These are phyloP conservation scores for Schizonepeta tenuifolia DNA, from an alignment of 257 asterid genomes.

Conservation along the genomic window DNA sequence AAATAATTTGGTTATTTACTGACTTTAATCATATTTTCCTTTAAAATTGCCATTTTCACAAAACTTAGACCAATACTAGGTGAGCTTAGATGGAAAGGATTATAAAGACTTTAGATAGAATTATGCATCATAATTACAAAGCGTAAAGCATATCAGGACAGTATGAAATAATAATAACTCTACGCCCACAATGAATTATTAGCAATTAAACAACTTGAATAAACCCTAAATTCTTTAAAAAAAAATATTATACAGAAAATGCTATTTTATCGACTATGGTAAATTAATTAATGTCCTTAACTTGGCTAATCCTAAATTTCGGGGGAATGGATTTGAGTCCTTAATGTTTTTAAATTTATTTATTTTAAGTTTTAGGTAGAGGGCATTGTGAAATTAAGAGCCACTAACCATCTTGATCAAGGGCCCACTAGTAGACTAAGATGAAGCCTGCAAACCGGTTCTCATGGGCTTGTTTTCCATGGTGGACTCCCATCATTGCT, in stretches of 20 bases:
- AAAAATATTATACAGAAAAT: not conserved
- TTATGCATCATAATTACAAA: slow-evolving; percentile 41
- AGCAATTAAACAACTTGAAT: slow-evolving; percentile 27
- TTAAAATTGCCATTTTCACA: not conserved
- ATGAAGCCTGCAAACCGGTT: slow-evolving; percentile 40
- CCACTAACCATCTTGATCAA: slow-evolving; percentile 23
- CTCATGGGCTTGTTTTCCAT: slow-evolving; percentile 43
- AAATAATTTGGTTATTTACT: no score
- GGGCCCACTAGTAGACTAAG: slow-evolving; percentile 37
- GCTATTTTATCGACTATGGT: not conserved
- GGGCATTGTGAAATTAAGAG: slow-evolving; percentile 14
- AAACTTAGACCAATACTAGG: not conserved
- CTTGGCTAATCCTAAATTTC: slow-evolving; percentile 5
- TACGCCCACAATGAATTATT: slow-evolving; percentile 23
- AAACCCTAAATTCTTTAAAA: not conserved
- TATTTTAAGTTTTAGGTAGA: not conserved
- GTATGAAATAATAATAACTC: slow-evolving; percentile 35
- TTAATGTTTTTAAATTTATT: not conserved
- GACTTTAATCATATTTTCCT: not conserved
- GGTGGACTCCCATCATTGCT: slow-evolving; percentile 34
- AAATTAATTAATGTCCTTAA: not conserved
- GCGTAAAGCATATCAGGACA: slow-evolving; percentile 39
- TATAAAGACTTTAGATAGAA: slow-evolving; percentile 29
- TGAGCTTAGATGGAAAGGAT: not conserved
- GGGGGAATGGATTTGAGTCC: not conserved